phyloP scores from a whole-genome alignment of 2,329 filamentous ascomycete species.

The Diaporthe sp. region DNA sequence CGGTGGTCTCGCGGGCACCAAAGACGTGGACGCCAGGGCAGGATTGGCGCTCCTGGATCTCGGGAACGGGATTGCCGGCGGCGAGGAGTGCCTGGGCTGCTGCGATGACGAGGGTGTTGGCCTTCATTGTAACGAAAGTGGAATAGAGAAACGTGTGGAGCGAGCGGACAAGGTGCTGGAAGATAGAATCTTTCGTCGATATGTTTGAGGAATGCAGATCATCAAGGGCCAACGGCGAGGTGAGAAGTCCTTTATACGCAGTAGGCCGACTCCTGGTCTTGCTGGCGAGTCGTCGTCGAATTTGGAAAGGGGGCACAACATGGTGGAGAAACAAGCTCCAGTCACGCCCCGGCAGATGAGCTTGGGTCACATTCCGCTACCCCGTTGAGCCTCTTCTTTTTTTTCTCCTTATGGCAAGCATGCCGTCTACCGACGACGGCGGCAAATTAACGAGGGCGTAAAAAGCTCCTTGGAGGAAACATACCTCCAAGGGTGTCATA shows the following conservation, averaged over 20 bases:
- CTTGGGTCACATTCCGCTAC: conserved; percentile 12
- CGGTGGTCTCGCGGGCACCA: conserved; percentile 66
- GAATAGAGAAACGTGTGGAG: not conserved
- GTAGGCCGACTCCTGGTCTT: not conserved
- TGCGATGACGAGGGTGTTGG: conserved; percentile 34
- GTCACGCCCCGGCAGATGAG: conserved; percentile 23
- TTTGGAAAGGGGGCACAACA: not conserved
- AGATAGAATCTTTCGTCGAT: not conserved
- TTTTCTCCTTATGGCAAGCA: conserved; percentile 11
- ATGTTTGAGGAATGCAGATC: conserved; percentile 15
- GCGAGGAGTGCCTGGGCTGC: conserved; percentile 41
- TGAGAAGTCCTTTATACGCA: conserved; percentile 9
- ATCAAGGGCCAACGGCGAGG: not conserved
- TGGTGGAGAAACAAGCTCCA: conserved; percentile 8
- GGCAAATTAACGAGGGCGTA: conserved; percentile 9
- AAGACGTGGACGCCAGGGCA: conserved; percentile 65
- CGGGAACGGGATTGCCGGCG: conserved; percentile 41
- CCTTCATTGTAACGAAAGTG: conserved; percentile 40
- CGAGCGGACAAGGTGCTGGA: not conserved
- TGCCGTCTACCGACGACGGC: conserved; percentile 10
- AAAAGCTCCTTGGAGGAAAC: not conserved
- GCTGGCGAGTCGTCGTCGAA: not conserved
- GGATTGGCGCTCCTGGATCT: conserved; percentile 49
- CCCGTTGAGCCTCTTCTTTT: conserved; percentile 19
- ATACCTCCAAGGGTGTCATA: not conserved